These are phyloP conservation scores for Lomentospora prolificans DNA, from an alignment of 2,329 filamentous ascomycete species.

Conservation along the genomic window DNA sequence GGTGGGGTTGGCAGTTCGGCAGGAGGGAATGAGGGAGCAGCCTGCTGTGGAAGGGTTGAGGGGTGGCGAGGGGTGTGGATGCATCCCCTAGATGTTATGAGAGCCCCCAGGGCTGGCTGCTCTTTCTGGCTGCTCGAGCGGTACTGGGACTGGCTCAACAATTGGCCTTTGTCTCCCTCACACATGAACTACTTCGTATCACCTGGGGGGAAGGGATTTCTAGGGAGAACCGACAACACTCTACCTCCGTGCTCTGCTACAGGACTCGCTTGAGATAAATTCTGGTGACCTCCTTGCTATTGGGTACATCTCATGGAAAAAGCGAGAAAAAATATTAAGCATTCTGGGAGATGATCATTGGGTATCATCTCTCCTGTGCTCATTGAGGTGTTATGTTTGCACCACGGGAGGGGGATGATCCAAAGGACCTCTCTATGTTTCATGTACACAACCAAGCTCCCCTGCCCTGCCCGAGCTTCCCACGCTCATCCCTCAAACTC, in stretches of 20 bases:
- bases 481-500: too few species aligned
- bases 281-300: too few species aligned
- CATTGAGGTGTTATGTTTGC: not conserved
- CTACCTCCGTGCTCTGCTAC: too few species aligned
- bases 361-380: not conserved
- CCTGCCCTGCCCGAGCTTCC: not conserved
- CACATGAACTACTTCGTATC: too few species aligned
- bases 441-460: not conserved
- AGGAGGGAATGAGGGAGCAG: not conserved
- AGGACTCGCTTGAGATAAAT: too few species aligned
- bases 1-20: slow-evolving; percentile 1
- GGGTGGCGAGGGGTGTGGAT: not conserved
- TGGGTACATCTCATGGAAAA: too few species aligned
- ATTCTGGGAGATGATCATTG: too few species aligned
- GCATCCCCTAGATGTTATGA: not conserved
- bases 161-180: not conserved
- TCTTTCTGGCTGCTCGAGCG: too few species aligned
- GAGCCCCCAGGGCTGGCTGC: not conserved
- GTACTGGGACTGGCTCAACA: too few species aligned
- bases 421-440: not conserved
- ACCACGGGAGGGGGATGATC: not conserved
- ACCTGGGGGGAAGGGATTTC: too few species aligned
- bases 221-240: too few species aligned
- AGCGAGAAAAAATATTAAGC: too few species aligned
- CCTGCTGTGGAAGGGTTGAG: not conserved